Conservation (phyloP, 371 early-diverging fungal genomes). For the Blyttiomyces sp. region DNA sequence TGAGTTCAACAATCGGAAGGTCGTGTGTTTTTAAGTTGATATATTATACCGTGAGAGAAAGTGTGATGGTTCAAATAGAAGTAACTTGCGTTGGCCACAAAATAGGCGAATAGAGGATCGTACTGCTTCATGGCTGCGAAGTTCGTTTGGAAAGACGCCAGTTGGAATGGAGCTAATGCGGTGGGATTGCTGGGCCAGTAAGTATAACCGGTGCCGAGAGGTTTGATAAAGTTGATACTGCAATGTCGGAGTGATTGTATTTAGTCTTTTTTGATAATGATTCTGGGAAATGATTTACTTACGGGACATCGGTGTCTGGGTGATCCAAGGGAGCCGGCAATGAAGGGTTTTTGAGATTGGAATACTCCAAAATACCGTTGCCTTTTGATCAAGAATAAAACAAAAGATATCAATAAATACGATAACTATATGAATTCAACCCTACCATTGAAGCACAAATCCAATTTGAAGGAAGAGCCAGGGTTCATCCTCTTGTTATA, state of each 20-base stretch:
- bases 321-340: neutral
- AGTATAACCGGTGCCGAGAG: constrained; percentile 13
- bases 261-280: no score
- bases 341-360: constrained; percentile 5
- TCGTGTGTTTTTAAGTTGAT: no score
- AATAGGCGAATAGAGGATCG: neutral
- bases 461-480: neutral
- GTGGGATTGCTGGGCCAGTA: no score
- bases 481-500: constrained; percentile 4
- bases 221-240: constrained; percentile 8
- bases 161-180: no score
- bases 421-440: neutral
- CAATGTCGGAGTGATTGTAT: no score
- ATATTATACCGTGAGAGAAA: constrained; percentile 8
- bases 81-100: neutral
- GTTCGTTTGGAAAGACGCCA: no score
- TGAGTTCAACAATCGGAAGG: no score
- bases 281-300: no score
- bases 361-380: neutral
- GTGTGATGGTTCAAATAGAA: constrained; percentile 11
- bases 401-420: neutral
- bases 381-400: neutral
- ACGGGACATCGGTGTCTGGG: no score
- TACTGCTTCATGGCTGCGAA: no score
- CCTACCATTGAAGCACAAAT: constrained; percentile 9